phyloP scores from a whole-genome alignment of 176 grass and related monocot species.

The Oryza punctata region DNA sequence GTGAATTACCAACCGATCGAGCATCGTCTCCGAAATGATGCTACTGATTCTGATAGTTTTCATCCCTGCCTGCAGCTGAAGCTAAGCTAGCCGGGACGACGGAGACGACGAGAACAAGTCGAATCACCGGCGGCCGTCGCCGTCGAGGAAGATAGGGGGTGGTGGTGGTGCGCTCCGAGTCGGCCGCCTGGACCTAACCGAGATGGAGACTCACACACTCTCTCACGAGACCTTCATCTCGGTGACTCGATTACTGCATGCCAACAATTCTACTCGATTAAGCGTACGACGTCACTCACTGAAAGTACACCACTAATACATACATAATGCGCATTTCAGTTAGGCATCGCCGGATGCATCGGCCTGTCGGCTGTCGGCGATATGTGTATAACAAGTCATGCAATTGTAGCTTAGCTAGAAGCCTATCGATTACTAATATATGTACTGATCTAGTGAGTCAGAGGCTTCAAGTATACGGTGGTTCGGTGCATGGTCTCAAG shows the following conservation, averaged over 20 bases:
- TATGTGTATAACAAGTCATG: constrained; percentile 23
- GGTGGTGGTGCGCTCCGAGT: background rate
- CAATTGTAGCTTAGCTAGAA: background rate
- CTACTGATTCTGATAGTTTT: too few relatives aligned
- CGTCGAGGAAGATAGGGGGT: constrained; percentile 7
- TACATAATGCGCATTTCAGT: constrained; percentile 5
- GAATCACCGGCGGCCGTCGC: background rate
- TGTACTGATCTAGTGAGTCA: background rate
- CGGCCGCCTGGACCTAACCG: constrained; percentile 3
- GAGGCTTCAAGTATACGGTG: constrained; percentile 24
- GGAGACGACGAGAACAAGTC: too few relatives aligned
- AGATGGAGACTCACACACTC: constrained; percentile 4
- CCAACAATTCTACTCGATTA: background rate
- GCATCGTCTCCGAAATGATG: too few relatives aligned
- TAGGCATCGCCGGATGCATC: background rate
- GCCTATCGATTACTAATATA: too few relatives aligned
- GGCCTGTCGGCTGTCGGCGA: constrained; percentile 23
- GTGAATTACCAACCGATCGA: too few relatives aligned
- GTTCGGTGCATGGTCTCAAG: constrained; percentile 30
- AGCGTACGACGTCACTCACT: background rate
- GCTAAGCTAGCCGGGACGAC: background rate
- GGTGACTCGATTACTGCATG: background rate
- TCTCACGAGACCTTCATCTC: background rate
- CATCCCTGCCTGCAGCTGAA: background rate
- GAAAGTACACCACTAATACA: background rate